Conservation (phyloP, 169 alveolate genomes). For the Blepharisma undulans region DNA sequence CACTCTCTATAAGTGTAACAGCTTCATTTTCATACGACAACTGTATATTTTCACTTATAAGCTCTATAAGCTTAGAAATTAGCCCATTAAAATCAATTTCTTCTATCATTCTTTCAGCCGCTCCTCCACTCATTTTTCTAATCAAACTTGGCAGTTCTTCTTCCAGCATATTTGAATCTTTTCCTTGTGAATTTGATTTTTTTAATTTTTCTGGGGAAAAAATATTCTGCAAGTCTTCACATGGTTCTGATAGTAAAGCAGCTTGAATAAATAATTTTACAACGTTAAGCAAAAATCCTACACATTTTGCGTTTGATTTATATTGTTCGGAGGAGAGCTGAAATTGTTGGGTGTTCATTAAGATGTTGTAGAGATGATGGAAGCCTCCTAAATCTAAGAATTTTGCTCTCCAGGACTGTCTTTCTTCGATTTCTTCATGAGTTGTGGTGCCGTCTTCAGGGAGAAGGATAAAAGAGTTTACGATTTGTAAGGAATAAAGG, state of each 20-base stretch:
- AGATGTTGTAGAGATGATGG: conserved; percentile 43
- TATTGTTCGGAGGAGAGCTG: background rate
- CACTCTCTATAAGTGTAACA: background rate
- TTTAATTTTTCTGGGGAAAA: background rate
- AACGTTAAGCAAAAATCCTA: background rate
- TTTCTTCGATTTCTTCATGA: conserved; percentile 35
- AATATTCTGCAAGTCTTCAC: background rate
- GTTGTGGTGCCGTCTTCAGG: background rate
- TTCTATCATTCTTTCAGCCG: background rate
- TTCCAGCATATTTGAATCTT: background rate
- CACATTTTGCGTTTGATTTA: background rate
- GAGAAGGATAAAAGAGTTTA: background rate
- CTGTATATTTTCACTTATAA: background rate
- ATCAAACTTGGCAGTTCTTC: background rate
- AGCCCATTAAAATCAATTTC: background rate
- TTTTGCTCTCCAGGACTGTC: conserved; percentile 50
- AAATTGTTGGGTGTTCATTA: conserved; percentile 16
- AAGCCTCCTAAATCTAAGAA: conserved; percentile 68
- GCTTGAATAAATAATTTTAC: conserved; percentile 32
- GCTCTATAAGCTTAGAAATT: background rate
- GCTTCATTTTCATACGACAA: background rate
- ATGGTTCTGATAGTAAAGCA: background rate
- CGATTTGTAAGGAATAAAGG: conserved; percentile 25
- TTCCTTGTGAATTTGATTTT: background rate
- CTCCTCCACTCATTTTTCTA: background rate